Base-by-base conservation (phyloP, 495 filamentous ascomycete species). In the Xylaria flabelliformis region DNA sequence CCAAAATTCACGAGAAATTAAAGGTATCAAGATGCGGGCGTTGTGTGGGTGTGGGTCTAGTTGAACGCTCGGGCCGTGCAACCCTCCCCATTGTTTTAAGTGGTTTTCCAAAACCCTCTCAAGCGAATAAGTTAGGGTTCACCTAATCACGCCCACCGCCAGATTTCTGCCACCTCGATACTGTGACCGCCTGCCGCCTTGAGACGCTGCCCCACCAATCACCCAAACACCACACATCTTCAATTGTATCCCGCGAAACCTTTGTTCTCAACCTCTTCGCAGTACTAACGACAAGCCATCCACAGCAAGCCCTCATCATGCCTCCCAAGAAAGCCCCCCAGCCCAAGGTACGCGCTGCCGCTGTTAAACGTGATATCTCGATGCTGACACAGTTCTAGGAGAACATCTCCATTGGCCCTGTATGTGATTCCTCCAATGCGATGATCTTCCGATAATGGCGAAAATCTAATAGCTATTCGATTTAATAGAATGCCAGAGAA, bases 331-430 rank as follows among this genome's bases (percentile, higher is more conserved):
- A 94, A 85, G 85, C 90, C 80, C 83, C 88, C 83, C 89, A 91
- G 78, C 88, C 88, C 74, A 86, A 72, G 62, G 70, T 72, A 67
- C 26, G 70, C 61, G 34, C 2, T 46, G 12, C 21, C 17, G 4
- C 46, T 21, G 4, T 19, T 36, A 1, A 29, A n/a, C 46, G 0
- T 7, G 62, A 42, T 32, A 21, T 46, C 7, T 50, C 15, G 29
- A 53, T 66, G 15, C 42, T 72, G 67, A 72, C 15, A 4, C 26
- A 36, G 8, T 24, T 87, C 64, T 90, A 94, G 85, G 97, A 99
- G 90, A 99, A 99, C 88, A 94, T 99, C 89, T 94, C 94, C 85
- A 93, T 99, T 75, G 96, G 96, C 76, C 96, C 96, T 58, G 70
- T 72, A 72, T 7, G 70, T 72, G 24, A 64, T 48, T 44, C 79